These are phyloP conservation scores for Sechiopsis laciniata DNA, from an alignment of 306 rosid genomes.

Conservation along the genomic window DNA sequence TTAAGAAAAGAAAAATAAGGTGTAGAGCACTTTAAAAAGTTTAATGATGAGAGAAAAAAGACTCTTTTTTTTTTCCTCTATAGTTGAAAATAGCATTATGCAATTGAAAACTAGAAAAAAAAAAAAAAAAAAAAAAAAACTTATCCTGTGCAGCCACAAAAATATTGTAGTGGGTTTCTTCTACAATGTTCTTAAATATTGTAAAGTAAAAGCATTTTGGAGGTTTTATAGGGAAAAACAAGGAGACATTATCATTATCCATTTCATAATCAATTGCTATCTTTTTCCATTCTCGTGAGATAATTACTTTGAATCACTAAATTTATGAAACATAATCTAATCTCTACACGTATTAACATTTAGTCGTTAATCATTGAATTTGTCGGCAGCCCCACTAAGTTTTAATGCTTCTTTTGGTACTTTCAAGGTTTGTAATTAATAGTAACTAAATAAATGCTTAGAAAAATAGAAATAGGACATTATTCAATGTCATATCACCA, in stretches of 20 bases:
- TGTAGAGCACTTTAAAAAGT: conserved; percentile 7
- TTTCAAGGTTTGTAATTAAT: not conserved
- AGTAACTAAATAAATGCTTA: not conserved
- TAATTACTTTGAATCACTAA: not conserved
- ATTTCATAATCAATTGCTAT: conserved; percentile 6
- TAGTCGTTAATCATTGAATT: conserved; percentile 14
- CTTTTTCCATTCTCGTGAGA: not conserved
- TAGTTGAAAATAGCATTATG: not conserved
- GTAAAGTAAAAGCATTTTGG: not conserved
- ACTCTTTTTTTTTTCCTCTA: too few relatives aligned
- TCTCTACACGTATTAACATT: not conserved
- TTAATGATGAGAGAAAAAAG: not conserved
- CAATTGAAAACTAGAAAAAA: not conserved
- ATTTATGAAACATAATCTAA: not conserved
- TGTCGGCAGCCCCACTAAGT: conserved; percentile 17
- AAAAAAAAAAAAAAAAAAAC: not conserved
- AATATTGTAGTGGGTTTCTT: not conserved
- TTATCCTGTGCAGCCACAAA: not conserved
- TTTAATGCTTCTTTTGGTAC: not conserved
- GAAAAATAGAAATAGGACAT: not conserved
- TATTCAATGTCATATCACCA: too few relatives aligned
- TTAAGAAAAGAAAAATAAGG: not conserved
- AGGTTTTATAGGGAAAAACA: not conserved
- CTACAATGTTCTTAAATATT: conserved; percentile 18
- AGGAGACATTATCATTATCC: not conserved